Conservation (phyloP, 371 early-diverging fungal species). For the Syncephalastrum racemosum region DNA sequence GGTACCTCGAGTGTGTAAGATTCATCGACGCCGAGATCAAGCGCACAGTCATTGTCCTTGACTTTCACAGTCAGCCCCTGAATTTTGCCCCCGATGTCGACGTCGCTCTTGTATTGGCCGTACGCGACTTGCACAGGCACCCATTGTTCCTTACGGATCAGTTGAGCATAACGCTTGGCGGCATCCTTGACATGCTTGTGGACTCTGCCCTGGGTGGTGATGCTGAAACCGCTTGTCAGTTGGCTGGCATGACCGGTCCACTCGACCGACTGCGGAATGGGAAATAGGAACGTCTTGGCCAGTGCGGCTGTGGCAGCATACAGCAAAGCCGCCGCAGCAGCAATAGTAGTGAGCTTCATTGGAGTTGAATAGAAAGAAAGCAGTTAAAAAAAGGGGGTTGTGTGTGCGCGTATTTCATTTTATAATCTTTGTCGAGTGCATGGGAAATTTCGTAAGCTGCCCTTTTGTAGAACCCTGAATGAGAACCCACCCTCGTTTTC, state of each 20-base stretch:
- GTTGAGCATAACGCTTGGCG: conserved; percentile 30
- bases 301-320: conserved; percentile 21
- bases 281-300: conserved; percentile 41
- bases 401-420: neutral
- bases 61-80: conserved; percentile 12
- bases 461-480: no score
- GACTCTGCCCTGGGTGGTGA: conserved; percentile 20
- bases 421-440: no score
- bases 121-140: conserved; percentile 31
- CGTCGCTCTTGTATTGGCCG: conserved; percentile 12
- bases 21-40: conserved; percentile 59
- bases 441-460: no score
- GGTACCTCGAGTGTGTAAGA: conserved; percentile 65
- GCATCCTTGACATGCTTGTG: conserved; percentile 34
- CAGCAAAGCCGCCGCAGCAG: conserved; percentile 19
- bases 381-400: neutral
- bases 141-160: conserved; percentile 45
- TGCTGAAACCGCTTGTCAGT: conserved; percentile 23
- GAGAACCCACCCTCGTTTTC: no score
- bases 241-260: conserved; percentile 35
- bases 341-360: conserved; percentile 35
- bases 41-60: conserved; percentile 28
- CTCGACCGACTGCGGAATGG: conserved; percentile 39
- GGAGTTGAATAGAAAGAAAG: conserved; percentile 9
- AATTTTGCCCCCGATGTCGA: conserved; percentile 15